Conservation (phyloP, 305 asterid genomes). For the Solanum hybrid region DNA sequence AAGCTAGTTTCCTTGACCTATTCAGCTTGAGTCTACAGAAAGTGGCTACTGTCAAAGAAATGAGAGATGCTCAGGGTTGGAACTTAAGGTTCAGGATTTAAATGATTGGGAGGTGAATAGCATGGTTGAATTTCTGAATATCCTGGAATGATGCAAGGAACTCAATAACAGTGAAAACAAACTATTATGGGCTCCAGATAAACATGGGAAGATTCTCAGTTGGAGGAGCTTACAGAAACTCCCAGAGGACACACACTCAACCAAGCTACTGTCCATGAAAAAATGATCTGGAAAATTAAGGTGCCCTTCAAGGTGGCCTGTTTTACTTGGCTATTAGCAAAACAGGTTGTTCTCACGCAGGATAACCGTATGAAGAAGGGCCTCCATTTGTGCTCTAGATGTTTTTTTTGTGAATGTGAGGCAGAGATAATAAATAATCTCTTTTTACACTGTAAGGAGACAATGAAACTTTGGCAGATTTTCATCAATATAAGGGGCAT, state of each 20-base stretch:
- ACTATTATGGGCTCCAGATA: neutral
- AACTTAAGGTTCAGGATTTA: neutral
- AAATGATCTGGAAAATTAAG: neutral
- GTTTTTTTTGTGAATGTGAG: neutral
- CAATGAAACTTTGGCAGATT: neutral
- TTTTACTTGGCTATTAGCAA: neutral
- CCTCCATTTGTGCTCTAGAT: neutral
- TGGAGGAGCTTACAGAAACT: neutral
- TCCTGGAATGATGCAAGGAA: neutral
- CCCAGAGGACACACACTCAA: neutral
- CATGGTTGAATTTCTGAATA: neutral
- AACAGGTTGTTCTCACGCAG: neutral
- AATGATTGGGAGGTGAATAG: neutral
- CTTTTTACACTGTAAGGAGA: neutral
- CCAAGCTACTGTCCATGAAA: neutral
- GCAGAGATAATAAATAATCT: neutral
- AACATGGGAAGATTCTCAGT: neutral
- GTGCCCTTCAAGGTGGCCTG: neutral
- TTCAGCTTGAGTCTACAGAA: neutral
- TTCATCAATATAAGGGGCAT: neutral
- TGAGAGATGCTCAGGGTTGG: neutral
- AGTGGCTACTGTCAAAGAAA: neutral
- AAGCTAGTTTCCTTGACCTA: neutral
- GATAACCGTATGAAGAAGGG: neutral
- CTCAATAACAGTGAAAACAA: neutral